phyloP scores from a whole-genome alignment of 179 eudicot species.

The Dionaea muscipula region DNA sequence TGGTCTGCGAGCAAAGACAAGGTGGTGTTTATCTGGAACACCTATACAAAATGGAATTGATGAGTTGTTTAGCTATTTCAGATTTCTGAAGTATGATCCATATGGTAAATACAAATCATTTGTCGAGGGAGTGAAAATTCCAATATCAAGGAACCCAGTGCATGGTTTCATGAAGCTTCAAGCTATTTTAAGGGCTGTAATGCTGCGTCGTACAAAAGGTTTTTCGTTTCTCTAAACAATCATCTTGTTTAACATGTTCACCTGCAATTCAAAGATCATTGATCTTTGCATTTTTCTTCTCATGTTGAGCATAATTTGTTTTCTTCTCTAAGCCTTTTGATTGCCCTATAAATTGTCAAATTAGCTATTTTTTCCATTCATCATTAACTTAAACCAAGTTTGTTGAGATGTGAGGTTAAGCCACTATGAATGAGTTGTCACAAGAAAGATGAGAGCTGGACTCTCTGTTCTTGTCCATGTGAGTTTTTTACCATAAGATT shows the following conservation, averaged over 20 bases:
- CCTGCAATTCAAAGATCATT: neutral
- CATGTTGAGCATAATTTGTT: slow-evolving; percentile 5
- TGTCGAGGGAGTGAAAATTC: slow-evolving; percentile 43
- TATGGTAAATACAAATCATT: slow-evolving; percentile 63
- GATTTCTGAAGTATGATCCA: slow-evolving; percentile 79
- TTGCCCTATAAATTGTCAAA: too few relatives aligned
- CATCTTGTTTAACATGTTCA: neutral
- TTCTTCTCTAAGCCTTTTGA: neutral
- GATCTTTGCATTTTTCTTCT: neutral
- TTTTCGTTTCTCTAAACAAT: slow-evolving; percentile 9
- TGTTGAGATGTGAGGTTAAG: too few relatives aligned
- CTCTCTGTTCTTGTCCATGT: too few relatives aligned
- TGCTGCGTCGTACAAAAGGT: slow-evolving; percentile 99
- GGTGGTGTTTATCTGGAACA: slow-evolving; percentile 99
- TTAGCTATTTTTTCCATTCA: too few relatives aligned
- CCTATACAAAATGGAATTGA: slow-evolving; percentile 94
- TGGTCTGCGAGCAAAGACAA: slow-evolving; percentile 86
- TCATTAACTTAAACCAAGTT: too few relatives aligned
- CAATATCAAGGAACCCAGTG: slow-evolving; percentile 66
- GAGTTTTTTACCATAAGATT: too few relatives aligned
- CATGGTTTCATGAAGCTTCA: slow-evolving; percentile 92
- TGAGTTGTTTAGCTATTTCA: slow-evolving; percentile 88
- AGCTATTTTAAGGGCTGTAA: slow-evolving; percentile 63
- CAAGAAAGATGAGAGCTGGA: too few relatives aligned
- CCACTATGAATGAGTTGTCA: too few relatives aligned